Conservation (phyloP, 2,329 filamentous ascomycete species). For the Alternaria gaisen region DNA sequence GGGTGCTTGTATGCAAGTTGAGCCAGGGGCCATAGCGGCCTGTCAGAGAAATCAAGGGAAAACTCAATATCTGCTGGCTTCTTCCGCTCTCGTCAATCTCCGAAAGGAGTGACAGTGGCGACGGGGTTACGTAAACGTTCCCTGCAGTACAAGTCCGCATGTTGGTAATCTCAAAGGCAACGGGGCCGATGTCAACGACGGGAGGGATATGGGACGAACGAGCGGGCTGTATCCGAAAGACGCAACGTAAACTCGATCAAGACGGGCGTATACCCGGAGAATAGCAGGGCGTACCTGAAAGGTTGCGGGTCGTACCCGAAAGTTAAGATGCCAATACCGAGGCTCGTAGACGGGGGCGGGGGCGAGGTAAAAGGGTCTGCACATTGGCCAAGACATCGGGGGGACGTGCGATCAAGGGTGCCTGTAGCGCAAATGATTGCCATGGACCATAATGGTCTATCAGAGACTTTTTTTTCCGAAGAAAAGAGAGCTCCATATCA, state of each 20-base stretch:
- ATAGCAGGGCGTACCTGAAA: conserved; percentile 21
- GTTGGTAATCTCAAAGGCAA: conserved; percentile 1
- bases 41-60: conserved; percentile 27
- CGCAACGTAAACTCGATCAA: conserved; percentile 12
- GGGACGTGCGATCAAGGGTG: conserved; percentile 27
- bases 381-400: conserved; percentile 22
- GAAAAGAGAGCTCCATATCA: conserved; percentile 27
- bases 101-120: conserved; percentile 31
- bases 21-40: conserved; percentile 40
- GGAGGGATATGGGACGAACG: neutral
- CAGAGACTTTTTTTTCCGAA: conserved; percentile 14
- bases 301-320: conserved; percentile 14
- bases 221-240: conserved; percentile 12
- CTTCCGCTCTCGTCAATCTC: conserved; percentile 34
- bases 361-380: conserved; percentile 13
- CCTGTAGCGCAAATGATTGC: conserved; percentile 28
- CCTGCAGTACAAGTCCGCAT: conserved; percentile 30
- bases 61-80: conserved; percentile 40
- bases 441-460: conserved; percentile 35
- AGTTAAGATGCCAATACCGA: conserved; percentile 8
- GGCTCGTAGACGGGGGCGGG: conserved; percentile 1
- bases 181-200: neutral
- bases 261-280: conserved; percentile 12
- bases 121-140: conserved; percentile 27
- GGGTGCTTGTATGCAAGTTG: conserved; percentile 32